Evolutionary conservation across 2,329 filamentous ascomycete genomes (phyloP).

Genomic region (Aspergillus versicolor): DNA sequence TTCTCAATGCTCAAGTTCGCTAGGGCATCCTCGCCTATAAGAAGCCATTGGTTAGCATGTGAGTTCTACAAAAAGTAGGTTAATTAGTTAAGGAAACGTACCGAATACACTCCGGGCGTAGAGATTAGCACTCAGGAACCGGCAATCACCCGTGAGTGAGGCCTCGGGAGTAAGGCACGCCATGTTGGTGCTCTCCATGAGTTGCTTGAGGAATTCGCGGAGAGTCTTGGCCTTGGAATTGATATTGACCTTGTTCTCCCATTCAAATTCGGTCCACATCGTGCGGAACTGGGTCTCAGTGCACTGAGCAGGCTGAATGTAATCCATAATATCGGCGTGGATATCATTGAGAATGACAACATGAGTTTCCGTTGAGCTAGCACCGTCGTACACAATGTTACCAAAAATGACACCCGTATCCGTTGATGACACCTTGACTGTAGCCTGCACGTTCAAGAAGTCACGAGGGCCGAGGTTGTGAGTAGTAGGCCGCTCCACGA

Average conservation of each 20-base stretch:
- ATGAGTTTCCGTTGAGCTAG: slow-evolving; percentile 87
- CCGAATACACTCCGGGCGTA: slow-evolving; percentile 97
- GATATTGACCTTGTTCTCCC: slow-evolving; percentile 99
- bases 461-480: slow-evolving; percentile 94
- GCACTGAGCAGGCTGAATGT: slow-evolving; percentile 95
- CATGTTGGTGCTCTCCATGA: slow-evolving; percentile 99
- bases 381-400: slow-evolving; percentile 95
- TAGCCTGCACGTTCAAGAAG: slow-evolving; percentile 97
- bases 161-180: slow-evolving; percentile 95
- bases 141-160: slow-evolving; percentile 93
- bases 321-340: slow-evolving; percentile 99
- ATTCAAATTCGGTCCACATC: slow-evolving; percentile 99
- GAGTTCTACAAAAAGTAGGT: not conserved
- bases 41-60: slow-evolving; percentile 22
- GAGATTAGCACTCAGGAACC: slow-evolving; percentile 94
- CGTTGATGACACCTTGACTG: slow-evolving; percentile 96
- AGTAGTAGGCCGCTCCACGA: slow-evolving; percentile 92
- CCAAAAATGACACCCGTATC: slow-evolving; percentile 99
- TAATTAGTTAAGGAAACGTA: slow-evolving; percentile 55
- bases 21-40: slow-evolving; percentile 88
- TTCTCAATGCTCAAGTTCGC: slow-evolving; percentile 98
- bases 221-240: slow-evolving; percentile 94
- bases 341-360: slow-evolving; percentile 98
- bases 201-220: slow-evolving; percentile 84
- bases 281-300: slow-evolving; percentile 97